Evolutionary conservation across 345 rosid genomes (phyloP).

Genomic region (Cochlearia excelsa): DNA sequence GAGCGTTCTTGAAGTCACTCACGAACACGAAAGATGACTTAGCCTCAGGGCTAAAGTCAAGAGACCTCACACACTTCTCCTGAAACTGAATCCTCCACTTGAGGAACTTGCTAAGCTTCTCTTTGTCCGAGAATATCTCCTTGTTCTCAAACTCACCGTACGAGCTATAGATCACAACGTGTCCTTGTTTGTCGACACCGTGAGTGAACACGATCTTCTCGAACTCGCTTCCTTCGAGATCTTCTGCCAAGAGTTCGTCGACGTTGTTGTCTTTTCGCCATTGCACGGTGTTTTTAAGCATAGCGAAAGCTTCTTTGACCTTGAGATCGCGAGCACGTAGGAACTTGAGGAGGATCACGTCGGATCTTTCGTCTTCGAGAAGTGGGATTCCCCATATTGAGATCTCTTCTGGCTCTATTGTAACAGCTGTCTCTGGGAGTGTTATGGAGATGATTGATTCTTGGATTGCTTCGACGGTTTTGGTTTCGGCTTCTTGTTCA

Average conservation of each 20-base stretch:
- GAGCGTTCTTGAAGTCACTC: conserved; percentile 82
- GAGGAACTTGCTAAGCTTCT: conserved; percentile 63
- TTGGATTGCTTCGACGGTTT: conserved; percentile 34
- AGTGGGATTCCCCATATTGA: conserved; percentile 41
- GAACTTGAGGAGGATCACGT: conserved; percentile 38
- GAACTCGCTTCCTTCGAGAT: conserved; percentile 68
- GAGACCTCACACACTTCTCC: conserved; percentile 74
- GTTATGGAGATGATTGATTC: conserved; percentile 34
- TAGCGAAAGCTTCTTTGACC: conserved; percentile 40
- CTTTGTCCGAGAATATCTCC: conserved; percentile 66
- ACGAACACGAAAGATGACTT: conserved; percentile 67
- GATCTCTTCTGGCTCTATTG: conserved; percentile 36
- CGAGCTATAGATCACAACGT: conserved; percentile 77
- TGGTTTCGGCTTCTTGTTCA: conserved; percentile 32
- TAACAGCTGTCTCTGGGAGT: conserved; percentile 31
- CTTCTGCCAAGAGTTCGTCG: conserved; percentile 57
- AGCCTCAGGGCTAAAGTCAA: conserved; percentile 77
- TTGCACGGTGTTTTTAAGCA: conserved; percentile 38
- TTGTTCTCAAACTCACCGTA: conserved; percentile 77
- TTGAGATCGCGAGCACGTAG: conserved; percentile 41
- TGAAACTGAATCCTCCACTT: conserved; percentile 87
- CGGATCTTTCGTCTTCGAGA: conserved; percentile 40
- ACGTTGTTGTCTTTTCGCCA: conserved; percentile 50
- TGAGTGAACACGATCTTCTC: conserved; percentile 78
- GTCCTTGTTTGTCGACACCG: conserved; percentile 79